Evolutionary conservation across 2,329 filamentous ascomycete species (phyloP).

Genomic region (Phialophora tarda): DNA sequence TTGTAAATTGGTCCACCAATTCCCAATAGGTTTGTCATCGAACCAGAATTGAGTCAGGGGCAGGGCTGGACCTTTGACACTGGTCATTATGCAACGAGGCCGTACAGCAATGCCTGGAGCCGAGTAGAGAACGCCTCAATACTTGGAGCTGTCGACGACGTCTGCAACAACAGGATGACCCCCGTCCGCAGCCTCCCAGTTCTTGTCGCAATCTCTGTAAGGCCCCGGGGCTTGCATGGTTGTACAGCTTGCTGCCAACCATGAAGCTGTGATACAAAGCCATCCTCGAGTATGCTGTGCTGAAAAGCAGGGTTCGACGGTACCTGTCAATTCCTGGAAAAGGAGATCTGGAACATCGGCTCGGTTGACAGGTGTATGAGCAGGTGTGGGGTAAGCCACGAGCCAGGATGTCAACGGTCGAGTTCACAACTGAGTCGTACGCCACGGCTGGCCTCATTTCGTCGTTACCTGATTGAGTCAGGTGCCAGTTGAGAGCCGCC

Average conservation of each 20-base stretch:
- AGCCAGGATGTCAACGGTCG: background rate
- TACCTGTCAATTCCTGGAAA: background rate
- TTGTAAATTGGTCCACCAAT: constrained; percentile 4
- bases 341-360: background rate
- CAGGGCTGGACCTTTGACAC: background rate
- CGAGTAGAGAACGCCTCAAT: background rate
- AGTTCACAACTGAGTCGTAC: background rate
- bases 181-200: background rate
- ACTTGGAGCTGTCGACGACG: background rate
- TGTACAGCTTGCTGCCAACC: background rate
- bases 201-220: background rate
- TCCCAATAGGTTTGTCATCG: background rate
- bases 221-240: background rate
- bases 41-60: constrained; percentile 18
- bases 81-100: background rate
- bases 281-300: background rate
- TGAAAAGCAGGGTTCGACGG: background rate
- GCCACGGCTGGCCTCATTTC: background rate
- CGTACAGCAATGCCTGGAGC: background rate
- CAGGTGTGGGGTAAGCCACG: background rate
- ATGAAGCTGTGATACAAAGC: background rate
- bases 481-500: background rate
- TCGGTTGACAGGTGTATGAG: background rate
- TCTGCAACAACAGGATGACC: background rate
- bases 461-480: background rate